Conservation (phyloP, 257 asterid genomes). For the Ilex aquifolium region DNA sequence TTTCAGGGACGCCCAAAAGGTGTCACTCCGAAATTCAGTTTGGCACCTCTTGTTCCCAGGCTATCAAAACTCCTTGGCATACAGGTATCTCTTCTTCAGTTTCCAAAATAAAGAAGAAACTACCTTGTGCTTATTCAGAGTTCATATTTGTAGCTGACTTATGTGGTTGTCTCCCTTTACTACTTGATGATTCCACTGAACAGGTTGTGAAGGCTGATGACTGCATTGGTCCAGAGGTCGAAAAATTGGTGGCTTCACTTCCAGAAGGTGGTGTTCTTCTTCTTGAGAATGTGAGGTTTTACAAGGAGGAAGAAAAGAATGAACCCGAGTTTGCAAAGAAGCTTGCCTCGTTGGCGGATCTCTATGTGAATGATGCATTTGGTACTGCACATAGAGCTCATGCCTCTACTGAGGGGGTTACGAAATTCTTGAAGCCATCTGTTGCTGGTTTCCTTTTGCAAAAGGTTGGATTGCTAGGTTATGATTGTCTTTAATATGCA, state of each 20-base stretch:
- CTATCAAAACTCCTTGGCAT: conserved; percentile 42
- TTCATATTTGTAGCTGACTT: not conserved
- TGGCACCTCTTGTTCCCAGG: conserved; percentile 41
- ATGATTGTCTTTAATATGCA: too few species aligned
- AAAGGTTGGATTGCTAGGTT: conserved; percentile 25
- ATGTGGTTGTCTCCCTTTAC: not conserved
- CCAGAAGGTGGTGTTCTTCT: conserved; percentile 40
- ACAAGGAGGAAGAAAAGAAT: conserved; percentile 55
- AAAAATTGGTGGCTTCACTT: conserved; percentile 28
- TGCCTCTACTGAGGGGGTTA: conserved; percentile 55
- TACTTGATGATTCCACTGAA: too few species aligned
- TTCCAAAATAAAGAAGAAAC: too few species aligned
- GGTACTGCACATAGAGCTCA: conserved; percentile 57
- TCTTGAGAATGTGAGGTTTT: conserved; percentile 44
- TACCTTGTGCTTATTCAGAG: too few species aligned
- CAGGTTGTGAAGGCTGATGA: conserved; percentile 43
- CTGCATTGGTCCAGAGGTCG: conserved; percentile 41
- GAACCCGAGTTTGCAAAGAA: conserved; percentile 57
- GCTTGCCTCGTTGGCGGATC: conserved; percentile 53
- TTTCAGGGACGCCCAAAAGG: conserved; percentile 46
- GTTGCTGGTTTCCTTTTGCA: conserved; percentile 60
- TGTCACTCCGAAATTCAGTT: conserved; percentile 41
- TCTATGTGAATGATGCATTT: conserved; percentile 48
- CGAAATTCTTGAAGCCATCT: conserved; percentile 43
- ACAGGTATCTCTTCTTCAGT: conserved; percentile 15